Evolutionary conservation across 345 rosid genomes (phyloP), one percentile per base, ranked within the genome.

Genomic region (Trapa incisa): DNA sequence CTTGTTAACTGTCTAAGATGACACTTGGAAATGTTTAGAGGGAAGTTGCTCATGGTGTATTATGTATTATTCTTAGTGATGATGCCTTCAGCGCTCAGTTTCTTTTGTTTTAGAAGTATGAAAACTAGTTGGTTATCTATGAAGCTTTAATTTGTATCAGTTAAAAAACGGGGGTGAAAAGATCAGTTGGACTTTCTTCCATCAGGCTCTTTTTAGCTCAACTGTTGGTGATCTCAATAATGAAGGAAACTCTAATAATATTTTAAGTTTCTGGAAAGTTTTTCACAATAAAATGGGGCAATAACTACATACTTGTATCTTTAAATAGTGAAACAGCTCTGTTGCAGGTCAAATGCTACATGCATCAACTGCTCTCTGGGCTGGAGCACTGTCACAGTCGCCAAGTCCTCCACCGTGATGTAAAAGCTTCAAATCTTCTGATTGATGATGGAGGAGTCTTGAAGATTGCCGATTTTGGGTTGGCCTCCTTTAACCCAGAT

Each of bases 371-470:
- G 43, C 85, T 94, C 43, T 89, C 87, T 64, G 99, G 99, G 64
- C 96, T 94, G 13, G 96, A 91, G 83, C 97, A 94, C 70, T 94
- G 99, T 72, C 97, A 94, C 76, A 83, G 67, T 63, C 80, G 80
- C 3, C 96, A 96, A 53, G 99, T 94, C 56, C 97, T 94, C 75
- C 99, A 94, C 73, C 99, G 99, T 14, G 99, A 93, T 72, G 88
- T 93, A 53, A 93, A 93, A 76, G 98, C 97, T 64, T 90, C 98
- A 41, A 93, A 93, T 79, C 98, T 93, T 80, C 87, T 93, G 43
- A 88, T 93, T 69, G 97, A 89, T 61, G 88, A 86, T 66, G 85
- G 76, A 37, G 97, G 99, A 74, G 79, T 86, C 43, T 89, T 94
- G 63, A 85, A 83, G 72, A 94, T 94, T 70, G 97, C 96, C 56